A percentile compares a stretch with the other conserved stretches of the same genome.
These are phyloP conservation scores for Aspergillus jensenii DNA, from an alignment of 2,329 filamentous ascomycete species.

Conservation along the genomic window DNA sequence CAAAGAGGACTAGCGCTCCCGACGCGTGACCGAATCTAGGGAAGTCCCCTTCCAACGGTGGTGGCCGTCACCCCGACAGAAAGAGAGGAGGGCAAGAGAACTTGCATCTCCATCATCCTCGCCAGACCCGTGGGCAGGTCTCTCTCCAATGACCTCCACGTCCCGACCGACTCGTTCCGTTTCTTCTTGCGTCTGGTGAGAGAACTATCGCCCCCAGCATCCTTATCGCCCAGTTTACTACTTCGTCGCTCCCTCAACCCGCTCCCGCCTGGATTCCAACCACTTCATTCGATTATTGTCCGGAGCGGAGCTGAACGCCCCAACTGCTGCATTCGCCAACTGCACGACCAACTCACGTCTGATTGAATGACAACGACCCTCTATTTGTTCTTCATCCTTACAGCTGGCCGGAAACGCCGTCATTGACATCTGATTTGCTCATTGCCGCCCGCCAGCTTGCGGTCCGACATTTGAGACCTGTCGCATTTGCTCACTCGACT, in stretches of 20 bases:
- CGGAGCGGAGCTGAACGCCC: conserved; percentile 21
- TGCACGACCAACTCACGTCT: conserved; percentile 16
- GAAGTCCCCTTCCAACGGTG: conserved; percentile 27
- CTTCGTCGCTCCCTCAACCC: conserved; percentile 14
- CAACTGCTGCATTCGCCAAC: conserved; percentile 24
- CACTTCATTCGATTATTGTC: conserved; percentile 22
- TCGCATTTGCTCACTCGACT: conserved; percentile 20
- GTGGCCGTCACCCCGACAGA: conserved; percentile 20
- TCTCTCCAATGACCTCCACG: conserved; percentile 24
- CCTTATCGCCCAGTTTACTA: conserved; percentile 6
- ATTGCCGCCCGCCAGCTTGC: conserved; percentile 12
- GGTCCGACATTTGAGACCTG: conserved; percentile 16
- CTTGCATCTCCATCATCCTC: conserved; percentile 15
- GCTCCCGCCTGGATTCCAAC: conserved; percentile 14
- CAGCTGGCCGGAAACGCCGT: neutral
- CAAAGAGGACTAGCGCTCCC: conserved; percentile 35
- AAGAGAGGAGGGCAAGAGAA: conserved; percentile 4
- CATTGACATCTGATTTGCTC: conserved; percentile 6
- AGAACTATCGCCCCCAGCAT: conserved; percentile 5
- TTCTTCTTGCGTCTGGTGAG: conserved; percentile 23
- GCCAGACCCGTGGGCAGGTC: conserved; percentile 25
- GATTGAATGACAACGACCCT: conserved; percentile 15
- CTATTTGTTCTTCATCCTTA: conserved; percentile 1
- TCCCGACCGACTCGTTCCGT: conserved; percentile 12
- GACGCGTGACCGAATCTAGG: conserved; percentile 38